phyloP scores from a whole-genome alignment of 345 rosid species.

The Eucalyptus erythrocorys region DNA sequence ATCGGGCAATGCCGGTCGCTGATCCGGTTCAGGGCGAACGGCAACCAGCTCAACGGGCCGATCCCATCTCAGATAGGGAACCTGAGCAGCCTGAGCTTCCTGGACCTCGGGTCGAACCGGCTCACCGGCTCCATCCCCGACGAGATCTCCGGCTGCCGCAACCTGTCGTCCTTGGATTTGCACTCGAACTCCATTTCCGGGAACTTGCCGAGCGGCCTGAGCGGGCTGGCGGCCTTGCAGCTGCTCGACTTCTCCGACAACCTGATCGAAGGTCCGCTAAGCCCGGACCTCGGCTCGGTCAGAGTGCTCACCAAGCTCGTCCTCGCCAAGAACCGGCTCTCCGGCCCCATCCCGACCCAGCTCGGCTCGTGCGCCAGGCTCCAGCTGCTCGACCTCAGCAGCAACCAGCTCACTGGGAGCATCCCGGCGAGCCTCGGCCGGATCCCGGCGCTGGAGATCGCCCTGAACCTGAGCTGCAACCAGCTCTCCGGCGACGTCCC shows the following conservation, averaged over 20 bases:
- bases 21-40: slow-evolving; percentile 53
- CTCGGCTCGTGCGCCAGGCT: slow-evolving; percentile 60
- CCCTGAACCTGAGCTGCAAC: slow-evolving; percentile 77
- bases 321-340: slow-evolving; percentile 43
- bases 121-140: slow-evolving; percentile 48
- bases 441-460: slow-evolving; percentile 62
- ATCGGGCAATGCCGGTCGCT: slow-evolving; percentile 63
- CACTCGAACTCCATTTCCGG: slow-evolving; percentile 71
- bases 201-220: slow-evolving; percentile 34
- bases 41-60: slow-evolving; percentile 41
- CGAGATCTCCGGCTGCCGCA: slow-evolving; percentile 47
- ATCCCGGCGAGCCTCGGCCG: slow-evolving; percentile 56
- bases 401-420: slow-evolving; percentile 43
- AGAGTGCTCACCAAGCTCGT: slow-evolving; percentile 62
- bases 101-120: slow-evolving; percentile 65
- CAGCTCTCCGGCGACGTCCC: slow-evolving; percentile 52
- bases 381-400: slow-evolving; percentile 64
- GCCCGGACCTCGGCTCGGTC: slow-evolving; percentile 46
- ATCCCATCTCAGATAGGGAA: slow-evolving; percentile 51
- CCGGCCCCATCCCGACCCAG: slow-evolving; percentile 55
- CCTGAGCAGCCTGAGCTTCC: slow-evolving; percentile 50
- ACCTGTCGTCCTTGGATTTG: slow-evolving; percentile 65
- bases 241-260: slow-evolving; percentile 63
- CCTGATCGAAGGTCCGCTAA: slow-evolving; percentile 35
- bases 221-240: slow-evolving; percentile 37